These are phyloP conservation scores for Solanum pimpinellifolium DNA, from an alignment of 257 asterid species.

Conservation along the genomic window DNA sequence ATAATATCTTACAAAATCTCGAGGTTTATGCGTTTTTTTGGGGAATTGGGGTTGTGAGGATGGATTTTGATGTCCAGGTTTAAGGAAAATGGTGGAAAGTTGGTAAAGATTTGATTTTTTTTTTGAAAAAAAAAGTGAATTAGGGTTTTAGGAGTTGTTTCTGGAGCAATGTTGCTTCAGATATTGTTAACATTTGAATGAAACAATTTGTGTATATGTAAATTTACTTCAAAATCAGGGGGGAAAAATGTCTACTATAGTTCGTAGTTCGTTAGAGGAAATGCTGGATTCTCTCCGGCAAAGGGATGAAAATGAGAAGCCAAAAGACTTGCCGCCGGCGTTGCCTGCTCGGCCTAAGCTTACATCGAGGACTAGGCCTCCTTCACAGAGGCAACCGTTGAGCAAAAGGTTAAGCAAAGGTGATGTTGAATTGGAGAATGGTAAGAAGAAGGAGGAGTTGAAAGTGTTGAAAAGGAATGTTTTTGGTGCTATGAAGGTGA, in stretches of 20 bases:
- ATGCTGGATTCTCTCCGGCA: constrained; percentile 80
- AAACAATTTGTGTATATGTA: background rate
- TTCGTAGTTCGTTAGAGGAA: constrained; percentile 85
- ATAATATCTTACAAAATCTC: background rate
- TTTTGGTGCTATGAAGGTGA: constrained; percentile 37
- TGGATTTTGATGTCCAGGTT: background rate
- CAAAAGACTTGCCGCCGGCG: constrained; percentile 74
- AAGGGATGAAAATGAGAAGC: constrained; percentile 45
- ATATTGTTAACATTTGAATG: constrained; percentile 21
- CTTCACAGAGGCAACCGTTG: constrained; percentile 45
- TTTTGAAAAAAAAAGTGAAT: background rate
- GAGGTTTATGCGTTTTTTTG: background rate
- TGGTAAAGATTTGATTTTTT: background rate
- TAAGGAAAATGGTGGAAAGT: background rate
- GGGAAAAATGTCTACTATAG: constrained; percentile 34
- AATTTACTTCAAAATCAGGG: background rate
- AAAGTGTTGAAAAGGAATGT: constrained; percentile 16
- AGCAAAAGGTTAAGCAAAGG: constrained; percentile 23
- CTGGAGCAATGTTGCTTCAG: constrained; percentile 21
- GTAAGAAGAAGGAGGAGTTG: constrained; percentile 5
- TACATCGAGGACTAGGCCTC: constrained; percentile 52
- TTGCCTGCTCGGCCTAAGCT: constrained; percentile 72
- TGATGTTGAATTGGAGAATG: constrained; percentile 15
- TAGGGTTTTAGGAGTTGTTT: constrained; percentile 27
- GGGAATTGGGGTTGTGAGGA: background rate